Base-by-base conservation (phyloP, 345 rosid genomes). In the Streptanthus diversifolius region DNA sequence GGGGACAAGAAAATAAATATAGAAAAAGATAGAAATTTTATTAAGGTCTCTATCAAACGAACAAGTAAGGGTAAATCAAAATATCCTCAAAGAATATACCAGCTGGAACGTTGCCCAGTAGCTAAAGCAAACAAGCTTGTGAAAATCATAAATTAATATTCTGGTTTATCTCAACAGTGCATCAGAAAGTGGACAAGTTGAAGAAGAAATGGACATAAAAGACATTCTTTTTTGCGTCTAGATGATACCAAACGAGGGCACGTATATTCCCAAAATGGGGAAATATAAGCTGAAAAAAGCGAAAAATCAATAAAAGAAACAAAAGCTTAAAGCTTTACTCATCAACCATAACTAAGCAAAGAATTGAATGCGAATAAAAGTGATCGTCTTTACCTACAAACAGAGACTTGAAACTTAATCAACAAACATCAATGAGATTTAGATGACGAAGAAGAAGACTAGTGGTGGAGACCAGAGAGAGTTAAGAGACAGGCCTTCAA, bases 61-160 rank as follows among this genome's bases (percentile, higher is more conserved):
- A 53, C 69, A 2, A 22, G 79, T 60, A 48, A 66, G 56, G 7
- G 17, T 27, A 62, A 75, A 75, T 25, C 53, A 75, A 54, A 43
- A 70, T 70, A 76, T 76, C 25, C 60, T 44, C 54, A 76, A 53
- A 47, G 75, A 63, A 76, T 76, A 76, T 76, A 49, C 75, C 75
- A 56, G 41, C 36, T 69, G 65, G 58, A 62, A 54, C 30, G 37
- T 63, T 63, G 45, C 60, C 75, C 71, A 48, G 22, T n/a, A 69
- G 64, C 60, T 69, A 63, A 76, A 54, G 75, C 79, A 76, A 25
- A 47, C 37, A 52, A 43, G 60, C 36, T 49, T 51, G 45, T 66
- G 56, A 32, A 48, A 33, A 22, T 35, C 25, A 21, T 36, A 66
- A 22, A 37, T 49, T 66, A n/a, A 49, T 66, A 52, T 66, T 66